phyloP scores from a whole-genome alignment of 1,284 basidiomycete species.

The Pseudozyma tsukubaensis region DNA sequence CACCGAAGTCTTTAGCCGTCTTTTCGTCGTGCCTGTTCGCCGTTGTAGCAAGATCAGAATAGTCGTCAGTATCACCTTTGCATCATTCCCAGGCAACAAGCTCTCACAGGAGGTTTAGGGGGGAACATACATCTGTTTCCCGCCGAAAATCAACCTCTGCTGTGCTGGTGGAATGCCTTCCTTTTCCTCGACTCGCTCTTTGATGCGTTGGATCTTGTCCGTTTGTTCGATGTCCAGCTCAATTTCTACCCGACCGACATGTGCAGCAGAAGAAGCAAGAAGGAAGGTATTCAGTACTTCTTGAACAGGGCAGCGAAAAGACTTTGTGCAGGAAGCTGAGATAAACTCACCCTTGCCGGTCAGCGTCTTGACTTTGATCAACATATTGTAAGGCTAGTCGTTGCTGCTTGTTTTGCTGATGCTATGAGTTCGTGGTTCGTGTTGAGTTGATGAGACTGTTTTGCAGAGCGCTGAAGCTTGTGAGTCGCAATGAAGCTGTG shows the following conservation, averaged over 20 bases:
- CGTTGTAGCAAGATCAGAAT: background rate
- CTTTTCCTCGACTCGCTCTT: slow-evolving; percentile 99
- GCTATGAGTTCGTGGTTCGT: background rate
- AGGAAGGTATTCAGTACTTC: background rate
- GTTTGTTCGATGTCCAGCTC: slow-evolving; percentile 94
- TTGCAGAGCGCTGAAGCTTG: too few species aligned
- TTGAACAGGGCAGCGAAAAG: too few species aligned
- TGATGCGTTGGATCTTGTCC: slow-evolving; percentile 94
- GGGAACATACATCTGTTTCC: slow-evolving; percentile 89
- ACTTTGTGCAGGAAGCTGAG: background rate
- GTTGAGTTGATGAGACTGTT: background rate
- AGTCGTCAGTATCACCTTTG: background rate
- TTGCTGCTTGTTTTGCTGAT: background rate
- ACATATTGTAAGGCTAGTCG: slow-evolving; percentile 40
- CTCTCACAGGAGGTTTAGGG: background rate
- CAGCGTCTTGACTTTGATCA: slow-evolving; percentile 77
- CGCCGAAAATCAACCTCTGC: slow-evolving; percentile 92
- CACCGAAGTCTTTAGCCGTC: slow-evolving; percentile 67
- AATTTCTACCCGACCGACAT: slow-evolving; percentile 75
- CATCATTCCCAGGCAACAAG: too few species aligned
- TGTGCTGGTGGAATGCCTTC: slow-evolving; percentile 97
- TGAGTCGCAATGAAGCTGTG: too few species aligned
- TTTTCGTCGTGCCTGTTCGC: slow-evolving; percentile 67
- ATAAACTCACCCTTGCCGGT: slow-evolving; percentile 82
- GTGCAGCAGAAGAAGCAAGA: background rate